Evolutionary conservation across 2,329 filamentous ascomycete species (phyloP), one percentile per base, ranked within the genome.

Genomic region (Colletotrichum cuscutae): DNA sequence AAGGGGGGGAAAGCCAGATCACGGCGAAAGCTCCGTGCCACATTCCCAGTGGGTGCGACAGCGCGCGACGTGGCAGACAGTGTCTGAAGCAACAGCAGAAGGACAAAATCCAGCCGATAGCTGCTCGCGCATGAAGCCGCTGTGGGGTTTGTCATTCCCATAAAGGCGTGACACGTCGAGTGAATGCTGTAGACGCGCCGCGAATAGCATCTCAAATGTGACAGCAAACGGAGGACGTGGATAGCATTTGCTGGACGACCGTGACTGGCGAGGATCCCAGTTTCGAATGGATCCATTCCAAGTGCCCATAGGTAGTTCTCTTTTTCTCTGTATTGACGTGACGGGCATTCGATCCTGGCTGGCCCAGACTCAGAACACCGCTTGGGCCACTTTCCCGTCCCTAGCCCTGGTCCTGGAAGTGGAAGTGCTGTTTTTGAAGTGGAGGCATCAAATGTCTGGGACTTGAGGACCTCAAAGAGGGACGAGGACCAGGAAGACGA

Each of bases 41-140:
- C 22, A 42, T 46, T 46, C 24, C 13, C 22, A 54, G 28, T 15
- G 49, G 61, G 49, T 62, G 49, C 28, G 49, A 71, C 54, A 49
- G 28, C 19, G 46, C 65, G 67, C 61, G 59, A 70, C 70, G 62
- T 73, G 56, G 57, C 67, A 71, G 52, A 58, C 35, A 12, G 63
- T n/a, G 32, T 67, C 60, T 26, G 69, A 71, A 58, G 57, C 69
- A 53, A 53, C 64, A 62, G 64, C n/a, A 35, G 13, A 35, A 62
- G 28, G 42, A 42, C n/a, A 52, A 24, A 49, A 26, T 32, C 24
- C 53, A 59, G n/a, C 53, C 59, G 42, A 66, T 30, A 66, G 37
- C 35, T 66, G 30, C n/a, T 42, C 37, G 15, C 37, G 37, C 37
- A n/a, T 59, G n/a, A 35, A 56, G 26, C 37, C 37, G 30, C 26